Base-by-base conservation (phyloP, 495 filamentous ascomycete genomes). In the Neurospora sp. region DNA sequence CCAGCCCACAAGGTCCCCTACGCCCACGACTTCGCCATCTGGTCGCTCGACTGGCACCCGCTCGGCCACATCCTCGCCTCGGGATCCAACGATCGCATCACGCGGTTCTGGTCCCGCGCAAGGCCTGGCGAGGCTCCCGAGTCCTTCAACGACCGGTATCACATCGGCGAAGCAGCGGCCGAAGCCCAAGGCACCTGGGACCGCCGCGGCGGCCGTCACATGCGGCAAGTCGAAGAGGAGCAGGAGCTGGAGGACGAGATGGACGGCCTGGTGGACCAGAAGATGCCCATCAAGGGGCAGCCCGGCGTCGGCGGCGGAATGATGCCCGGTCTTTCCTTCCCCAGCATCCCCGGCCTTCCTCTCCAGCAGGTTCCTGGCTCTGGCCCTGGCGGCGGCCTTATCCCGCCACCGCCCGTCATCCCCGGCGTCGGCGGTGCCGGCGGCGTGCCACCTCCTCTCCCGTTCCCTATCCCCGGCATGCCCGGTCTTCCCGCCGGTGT, bases 41-140 rank as follows among this genome's bases (percentile, higher is more conserved):
- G 96, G 96, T 95, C 94, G 5, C 86, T 99, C 31, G 94, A 97
- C 84, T 99, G 96, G 93, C 96, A 99, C 78, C 96, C 96, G 1
- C 85, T 98, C 0, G 96, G 96, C 27, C 96, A 99, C 78, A 95
- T 99, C 74, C 87, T 99, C 37, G 94, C 94, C n/a, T 97, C 96
- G n/a, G 96, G 96, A 5, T 97, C 95, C 3, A 99, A 99, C 80
- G 96, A 99, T 82, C 91, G 95, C 69, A 93, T 96, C 66, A 98
- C 96, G 9, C 90, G 95, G 41, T 99, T 99, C 84, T 99, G 96
- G 96, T 92, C 93, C 16, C 90, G 96, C 23, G 86, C 93, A 8
- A 85, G 96, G 69, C 96, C 96, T 4, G 96, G 96, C 39, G 96
- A 98, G 71, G 75, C 76, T 9, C 54, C 54, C 54, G 90, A 91